Conservation (phyloP, 495 filamentous ascomycete genomes). For the Penicillium antarcticum region DNA sequence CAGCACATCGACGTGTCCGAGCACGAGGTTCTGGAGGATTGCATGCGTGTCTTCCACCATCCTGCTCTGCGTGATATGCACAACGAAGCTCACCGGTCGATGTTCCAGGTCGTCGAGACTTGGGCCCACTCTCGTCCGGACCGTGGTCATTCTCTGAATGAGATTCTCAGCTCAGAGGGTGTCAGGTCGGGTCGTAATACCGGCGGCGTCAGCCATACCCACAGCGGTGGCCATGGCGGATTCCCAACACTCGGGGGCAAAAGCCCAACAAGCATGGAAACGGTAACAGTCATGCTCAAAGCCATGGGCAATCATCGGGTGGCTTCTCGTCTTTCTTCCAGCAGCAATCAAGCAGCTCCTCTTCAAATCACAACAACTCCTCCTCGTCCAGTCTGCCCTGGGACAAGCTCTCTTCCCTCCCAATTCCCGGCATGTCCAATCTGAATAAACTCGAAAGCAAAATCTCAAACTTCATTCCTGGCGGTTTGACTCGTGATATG, state of each 20-base stretch:
- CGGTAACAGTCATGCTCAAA: conserved; percentile 10
- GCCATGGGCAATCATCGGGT: conserved; percentile 11
- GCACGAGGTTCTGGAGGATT: conserved; percentile 74
- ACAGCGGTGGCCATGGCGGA: conserved; percentile 24
- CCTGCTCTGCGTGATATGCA: conserved; percentile 70
- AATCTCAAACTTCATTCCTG: conserved; percentile 40
- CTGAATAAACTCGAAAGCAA: conserved; percentile 36
- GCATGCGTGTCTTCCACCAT: conserved; percentile 81
- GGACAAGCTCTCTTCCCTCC: conserved; percentile 37
- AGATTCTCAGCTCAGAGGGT: conserved; percentile 71
- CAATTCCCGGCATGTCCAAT: conserved; percentile 42
- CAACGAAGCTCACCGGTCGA: conserved; percentile 74
- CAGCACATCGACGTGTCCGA: conserved; percentile 77
- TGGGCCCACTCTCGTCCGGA: conserved; percentile 70
- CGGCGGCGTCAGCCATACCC: conserved; percentile 35
- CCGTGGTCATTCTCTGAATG: conserved; percentile 60
- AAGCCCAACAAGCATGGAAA: conserved; percentile 12
- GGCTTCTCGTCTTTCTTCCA: conserved; percentile 17
- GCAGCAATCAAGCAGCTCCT: conserved; percentile 17
- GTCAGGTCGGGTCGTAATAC: conserved; percentile 81
- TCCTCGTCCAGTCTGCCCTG: conserved; percentile 30
- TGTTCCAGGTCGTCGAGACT: conserved; percentile 76
- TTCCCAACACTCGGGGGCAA: conserved; percentile 22
- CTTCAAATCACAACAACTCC: conserved; percentile 11
- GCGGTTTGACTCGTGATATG: conserved; percentile 12